Percentiles rank a stretch among this genome's conserved stretches.
phyloP scores from a whole-genome alignment of 2,329 filamentous ascomycete genomes.

The Amesomyces nigricolor region DNA sequence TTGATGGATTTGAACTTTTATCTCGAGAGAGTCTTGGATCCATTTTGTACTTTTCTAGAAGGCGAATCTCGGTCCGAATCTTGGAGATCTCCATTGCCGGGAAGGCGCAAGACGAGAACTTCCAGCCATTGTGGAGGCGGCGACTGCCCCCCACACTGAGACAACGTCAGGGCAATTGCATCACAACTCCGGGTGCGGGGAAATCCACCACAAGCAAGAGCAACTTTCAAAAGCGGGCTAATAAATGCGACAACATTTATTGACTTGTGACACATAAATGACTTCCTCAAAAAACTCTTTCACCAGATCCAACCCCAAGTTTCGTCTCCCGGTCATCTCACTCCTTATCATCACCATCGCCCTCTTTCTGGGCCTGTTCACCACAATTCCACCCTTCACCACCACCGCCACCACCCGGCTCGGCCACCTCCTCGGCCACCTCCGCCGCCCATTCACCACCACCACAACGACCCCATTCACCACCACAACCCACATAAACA shows the following conservation, averaged over 20 bases:
- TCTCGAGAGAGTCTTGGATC: no score
- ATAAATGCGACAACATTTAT: background rate
- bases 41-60: no score
- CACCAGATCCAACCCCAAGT: background rate
- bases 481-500: no score
- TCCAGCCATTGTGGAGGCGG: background rate
- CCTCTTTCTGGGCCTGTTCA: background rate
- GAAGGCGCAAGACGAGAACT: no score
- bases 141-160: background rate
- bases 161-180: conserved; percentile 8
- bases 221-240: background rate
- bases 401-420: conserved; percentile 5
- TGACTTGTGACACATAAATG: background rate
- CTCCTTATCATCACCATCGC: conserved; percentile 7
- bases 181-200: background rate
- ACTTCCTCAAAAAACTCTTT: background rate
- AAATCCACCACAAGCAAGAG: background rate
- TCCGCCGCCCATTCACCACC: background rate
- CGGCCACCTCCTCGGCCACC: conserved; percentile 6
- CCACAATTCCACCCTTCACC: background rate
- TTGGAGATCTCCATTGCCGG: no score
- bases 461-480: background rate
- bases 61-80: no score
- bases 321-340: background rate
- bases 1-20: no score